Evolutionary conservation across 169 alveolate genomes (phyloP), one percentile per base, ranked within the genome.

Genomic region (Cryptosporidium canis): DNA sequence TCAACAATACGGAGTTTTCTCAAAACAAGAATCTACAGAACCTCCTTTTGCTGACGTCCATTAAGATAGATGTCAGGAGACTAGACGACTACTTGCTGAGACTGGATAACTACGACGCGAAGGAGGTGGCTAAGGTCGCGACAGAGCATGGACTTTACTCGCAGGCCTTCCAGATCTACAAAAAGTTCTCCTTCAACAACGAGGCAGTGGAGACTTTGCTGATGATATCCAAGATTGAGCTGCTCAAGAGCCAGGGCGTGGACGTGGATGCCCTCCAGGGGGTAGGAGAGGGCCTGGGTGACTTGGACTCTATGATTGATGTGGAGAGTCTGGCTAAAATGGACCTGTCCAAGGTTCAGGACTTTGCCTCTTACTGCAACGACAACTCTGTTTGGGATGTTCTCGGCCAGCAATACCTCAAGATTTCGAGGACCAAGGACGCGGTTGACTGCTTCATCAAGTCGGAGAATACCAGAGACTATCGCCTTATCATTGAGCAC

Each of bases 61-160:
- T 98, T 70, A 94, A 95, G 85, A 94, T 98, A 27, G 99, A 96
- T 90, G 91, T 94, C 53, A 53, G 94, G 24, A 94, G 95, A 84
- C 98, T 98, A 16, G 96, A 95, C 96, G 98, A 97, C 83, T 99
- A 98, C 93, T 95, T 99, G 67, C 95, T 96, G 93, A 96, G 99
- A 72, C 96, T 98, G 63, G 98, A 97, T 91, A 97, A 96, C 92
- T 98, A 95, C 92, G 99, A 98, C 91, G 99, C 98, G 45, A 96
- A 95, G 37, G 99, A 96, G 91, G 96, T 98, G 8, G 99, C 99
- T 45, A 92, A 95, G 90, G 95, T 96, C 65, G 99, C 98, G 8
- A 90, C 66, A 71, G 92, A 91, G 7, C 90, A 91, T 56, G 84
- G 84, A 18, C 31, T 83, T 77, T 61, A 92, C 55, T 99, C 96